These are phyloP conservation scores for Dioszegia crocea DNA, from an alignment of 768 basidiomycete genomes.

Conservation along the genomic window DNA sequence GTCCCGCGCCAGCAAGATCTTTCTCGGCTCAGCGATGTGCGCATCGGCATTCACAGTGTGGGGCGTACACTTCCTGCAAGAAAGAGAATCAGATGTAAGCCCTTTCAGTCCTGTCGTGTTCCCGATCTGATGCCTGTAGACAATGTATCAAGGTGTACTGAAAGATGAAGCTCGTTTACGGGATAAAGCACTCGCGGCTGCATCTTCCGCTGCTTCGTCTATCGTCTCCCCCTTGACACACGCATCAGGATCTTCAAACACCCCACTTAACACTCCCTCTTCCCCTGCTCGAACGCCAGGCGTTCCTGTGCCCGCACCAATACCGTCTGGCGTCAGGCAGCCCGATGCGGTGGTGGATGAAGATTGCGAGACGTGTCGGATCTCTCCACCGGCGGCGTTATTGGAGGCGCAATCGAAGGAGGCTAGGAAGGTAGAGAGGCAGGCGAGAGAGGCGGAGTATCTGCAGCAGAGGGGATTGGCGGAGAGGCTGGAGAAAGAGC, in stretches of 20 bases:
- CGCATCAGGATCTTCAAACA: constrained; percentile 4
- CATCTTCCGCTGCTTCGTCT: not conserved
- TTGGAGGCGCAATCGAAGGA: constrained; percentile 29
- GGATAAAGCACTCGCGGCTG: constrained; percentile 55
- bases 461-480: constrained; percentile 36
- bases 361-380: constrained; percentile 36
- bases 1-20: constrained; percentile 70
- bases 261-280: constrained; percentile 20
- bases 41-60: constrained; percentile 70
- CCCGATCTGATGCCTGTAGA: constrained; percentile 54
- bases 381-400: constrained; percentile 38
- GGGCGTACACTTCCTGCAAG: constrained; percentile 84
- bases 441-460: constrained; percentile 39
- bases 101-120: not conserved
- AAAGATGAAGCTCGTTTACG: constrained; percentile 76
- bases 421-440: constrained; percentile 23
- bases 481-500: constrained; percentile 30
- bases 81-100: constrained; percentile 71
- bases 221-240: not conserved
- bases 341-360: constrained; percentile 30
- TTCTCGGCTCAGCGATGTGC: constrained; percentile 64
- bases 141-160: constrained; percentile 85
- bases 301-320: not conserved
- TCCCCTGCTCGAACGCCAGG: constrained; percentile 18
- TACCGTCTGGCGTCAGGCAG: constrained; percentile 11